Conservation (phyloP, 2,329 filamentous ascomycete species). For the Coniella vitis region DNA sequence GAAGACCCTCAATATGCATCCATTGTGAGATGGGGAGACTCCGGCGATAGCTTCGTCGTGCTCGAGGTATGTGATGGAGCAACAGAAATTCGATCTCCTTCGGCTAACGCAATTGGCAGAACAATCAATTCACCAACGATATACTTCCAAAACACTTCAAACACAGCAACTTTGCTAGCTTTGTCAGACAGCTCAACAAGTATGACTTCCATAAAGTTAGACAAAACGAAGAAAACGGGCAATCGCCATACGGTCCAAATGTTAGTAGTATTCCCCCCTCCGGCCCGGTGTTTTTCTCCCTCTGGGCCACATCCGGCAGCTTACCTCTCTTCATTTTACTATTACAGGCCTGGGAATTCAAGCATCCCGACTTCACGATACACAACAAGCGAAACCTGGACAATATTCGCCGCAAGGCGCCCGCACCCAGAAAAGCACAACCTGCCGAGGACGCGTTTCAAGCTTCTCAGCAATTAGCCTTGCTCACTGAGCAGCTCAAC, state of each 20-base stretch:
- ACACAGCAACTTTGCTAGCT: constrained; percentile 97
- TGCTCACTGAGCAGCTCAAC: constrained; percentile 80
- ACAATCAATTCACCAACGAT: constrained; percentile 95
- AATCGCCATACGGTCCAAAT: constrained; percentile 74
- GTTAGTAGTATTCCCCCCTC: constrained; percentile 34
- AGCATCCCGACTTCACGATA: constrained; percentile 90
- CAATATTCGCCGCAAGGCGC: constrained; percentile 92
- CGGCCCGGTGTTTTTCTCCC: not conserved
- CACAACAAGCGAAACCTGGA: constrained; percentile 96
- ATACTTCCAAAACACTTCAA: constrained; percentile 99
- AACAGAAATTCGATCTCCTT: not conserved
- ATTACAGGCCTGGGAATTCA: constrained; percentile 83
- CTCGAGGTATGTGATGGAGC: constrained; percentile 62
- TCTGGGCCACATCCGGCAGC: constrained; percentile 16
- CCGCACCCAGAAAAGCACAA: constrained; percentile 73
- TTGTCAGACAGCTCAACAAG: constrained; percentile 92
- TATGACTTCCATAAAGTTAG: constrained; percentile 98
- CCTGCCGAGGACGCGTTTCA: constrained; percentile 64
- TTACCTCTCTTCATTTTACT: constrained; percentile 19
- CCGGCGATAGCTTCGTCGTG: constrained; percentile 93
- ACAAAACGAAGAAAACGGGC: constrained; percentile 78
- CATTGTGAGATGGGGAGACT: constrained; percentile 92
- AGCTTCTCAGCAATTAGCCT: constrained; percentile 70
- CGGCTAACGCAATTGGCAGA: constrained; percentile 44
- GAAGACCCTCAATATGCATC: constrained; percentile 89